Conservation (phyloP, 2,329 filamentous ascomycete genomes). For the Moelleriella libera region DNA sequence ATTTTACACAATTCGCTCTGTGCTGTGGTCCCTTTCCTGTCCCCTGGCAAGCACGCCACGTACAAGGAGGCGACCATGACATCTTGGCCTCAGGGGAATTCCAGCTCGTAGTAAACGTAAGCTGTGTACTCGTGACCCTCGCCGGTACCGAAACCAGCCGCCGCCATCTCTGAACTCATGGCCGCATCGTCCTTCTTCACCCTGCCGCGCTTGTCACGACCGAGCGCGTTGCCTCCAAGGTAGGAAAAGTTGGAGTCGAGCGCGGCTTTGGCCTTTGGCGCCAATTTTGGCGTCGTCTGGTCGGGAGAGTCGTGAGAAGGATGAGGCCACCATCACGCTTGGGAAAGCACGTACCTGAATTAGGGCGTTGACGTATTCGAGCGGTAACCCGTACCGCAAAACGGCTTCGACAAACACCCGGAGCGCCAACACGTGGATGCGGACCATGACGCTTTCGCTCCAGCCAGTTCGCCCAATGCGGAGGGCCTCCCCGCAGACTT, state of each 20-base stretch:
- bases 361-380: constrained; percentile 77
- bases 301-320: not conserved
- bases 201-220: constrained; percentile 83
- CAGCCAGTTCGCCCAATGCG: constrained; percentile 81
- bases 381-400: constrained; percentile 81
- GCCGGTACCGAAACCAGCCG: constrained; percentile 50
- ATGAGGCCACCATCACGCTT: not conserved
- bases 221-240: constrained; percentile 86
- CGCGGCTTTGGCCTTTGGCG: constrained; percentile 63
- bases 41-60: no score
- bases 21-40: not conserved
- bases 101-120: constrained; percentile 95
- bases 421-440: constrained; percentile 82
- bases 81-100: constrained; percentile 37
- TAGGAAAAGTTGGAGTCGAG: constrained; percentile 82
- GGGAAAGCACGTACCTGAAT: constrained; percentile 51
- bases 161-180: constrained; percentile 70
- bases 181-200: constrained; percentile 80
- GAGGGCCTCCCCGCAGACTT: constrained; percentile 84
- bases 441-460: constrained; percentile 91
- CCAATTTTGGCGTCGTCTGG: constrained; percentile 70
- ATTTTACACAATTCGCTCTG: not conserved
- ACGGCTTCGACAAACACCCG: constrained; percentile 96
- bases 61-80: no score
- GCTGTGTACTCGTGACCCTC: constrained; percentile 81